Percentiles rank a stretch among this genome's conserved stretches.
Evolutionary conservation across 2,329 filamentous ascomycete species (phyloP).

Genomic region (Stagonosporopsis chrysanthemi): DNA sequence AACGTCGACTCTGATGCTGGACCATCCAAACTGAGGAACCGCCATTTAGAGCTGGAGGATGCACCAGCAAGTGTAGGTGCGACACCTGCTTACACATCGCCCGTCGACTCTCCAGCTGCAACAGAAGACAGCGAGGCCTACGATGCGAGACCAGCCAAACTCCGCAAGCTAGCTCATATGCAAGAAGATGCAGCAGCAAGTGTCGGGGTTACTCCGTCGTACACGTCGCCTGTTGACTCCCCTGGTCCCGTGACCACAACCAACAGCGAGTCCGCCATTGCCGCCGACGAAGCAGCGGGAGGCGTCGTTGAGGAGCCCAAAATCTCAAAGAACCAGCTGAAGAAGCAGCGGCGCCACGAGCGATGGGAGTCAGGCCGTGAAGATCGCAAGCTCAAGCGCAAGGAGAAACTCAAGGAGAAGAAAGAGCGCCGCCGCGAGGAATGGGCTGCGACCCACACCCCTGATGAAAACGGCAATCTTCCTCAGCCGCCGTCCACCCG

Average conservation of each 20-base stretch:
- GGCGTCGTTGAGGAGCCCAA: slow-evolving; percentile 28
- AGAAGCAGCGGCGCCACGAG: slow-evolving; percentile 75
- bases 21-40: slow-evolving; percentile 10
- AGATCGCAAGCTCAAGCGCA: slow-evolving; percentile 64
- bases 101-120: slow-evolving; percentile 15
- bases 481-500: slow-evolving; percentile 27
- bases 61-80: slow-evolving; percentile 17
- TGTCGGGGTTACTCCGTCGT: slow-evolving; percentile 21
- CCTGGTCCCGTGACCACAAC: slow-evolving; percentile 19
- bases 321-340: slow-evolving; percentile 86
- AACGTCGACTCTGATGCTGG: slow-evolving; percentile 7
- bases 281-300: slow-evolving; percentile 13
- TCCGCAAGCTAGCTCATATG: slow-evolving; percentile 59
- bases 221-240: slow-evolving; percentile 21
- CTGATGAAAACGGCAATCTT: slow-evolving; percentile 32
- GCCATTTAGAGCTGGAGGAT: slow-evolving; percentile 14
- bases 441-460: slow-evolving; percentile 51
- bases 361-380: slow-evolving; percentile 77
- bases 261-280: slow-evolving; percentile 19
- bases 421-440: slow-evolving; percentile 59
- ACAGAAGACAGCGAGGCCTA: slow-evolving; percentile 30
- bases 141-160: slow-evolving; percentile 63
- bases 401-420: slow-evolving; percentile 63
- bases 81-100: slow-evolving; percentile 16
- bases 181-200: slow-evolving; percentile 17